phyloP scores from a whole-genome alignment of 148 eudicot genomes.

The Heliosperma pusillum region DNA sequence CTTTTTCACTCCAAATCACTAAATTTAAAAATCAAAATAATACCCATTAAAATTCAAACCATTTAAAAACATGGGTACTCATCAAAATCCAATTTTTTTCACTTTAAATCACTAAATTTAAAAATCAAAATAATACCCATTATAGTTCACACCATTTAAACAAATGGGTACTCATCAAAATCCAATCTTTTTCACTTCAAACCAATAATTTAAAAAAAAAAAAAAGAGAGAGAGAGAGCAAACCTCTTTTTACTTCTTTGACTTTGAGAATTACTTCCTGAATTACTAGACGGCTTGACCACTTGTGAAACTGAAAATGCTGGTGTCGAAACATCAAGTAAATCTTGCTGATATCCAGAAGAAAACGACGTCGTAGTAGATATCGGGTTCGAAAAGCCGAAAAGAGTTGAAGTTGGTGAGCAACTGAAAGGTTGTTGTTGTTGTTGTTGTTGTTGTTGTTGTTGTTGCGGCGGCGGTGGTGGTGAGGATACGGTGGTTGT shows the following conservation, averaged over 20 bases:
- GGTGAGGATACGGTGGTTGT: background rate
- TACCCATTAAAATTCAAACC: constrained; percentile 1
- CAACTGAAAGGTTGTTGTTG: background rate
- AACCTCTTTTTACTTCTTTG: constrained; percentile 69
- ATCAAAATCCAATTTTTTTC: constrained; percentile 3
- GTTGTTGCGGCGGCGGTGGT: background rate
- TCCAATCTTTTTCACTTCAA: background rate
- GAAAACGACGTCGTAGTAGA: constrained; percentile 28
- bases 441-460: no score
- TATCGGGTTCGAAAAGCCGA: constrained; percentile 18
- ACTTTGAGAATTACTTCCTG: constrained; percentile 24
- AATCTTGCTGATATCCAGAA: constrained; percentile 9
- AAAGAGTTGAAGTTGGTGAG: constrained; percentile 7
- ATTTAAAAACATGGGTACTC: constrained; percentile 1
- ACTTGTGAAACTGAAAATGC: constrained; percentile 21
- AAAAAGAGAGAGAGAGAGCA: background rate
- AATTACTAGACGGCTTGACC: constrained; percentile 24
- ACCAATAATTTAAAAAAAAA: background rate
- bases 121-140: constrained; percentile 1
- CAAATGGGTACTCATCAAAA: constrained; percentile 5
- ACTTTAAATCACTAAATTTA: background rate
- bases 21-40: background rate
- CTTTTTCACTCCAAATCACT: background rate
- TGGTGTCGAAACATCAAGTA: constrained; percentile 15
- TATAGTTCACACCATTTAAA: background rate